A percentile compares a stretch with the other conserved stretches of the same genome.
phyloP scores from a whole-genome alignment of 495 filamentous ascomycete species.

The Neurospora sp. region DNA sequence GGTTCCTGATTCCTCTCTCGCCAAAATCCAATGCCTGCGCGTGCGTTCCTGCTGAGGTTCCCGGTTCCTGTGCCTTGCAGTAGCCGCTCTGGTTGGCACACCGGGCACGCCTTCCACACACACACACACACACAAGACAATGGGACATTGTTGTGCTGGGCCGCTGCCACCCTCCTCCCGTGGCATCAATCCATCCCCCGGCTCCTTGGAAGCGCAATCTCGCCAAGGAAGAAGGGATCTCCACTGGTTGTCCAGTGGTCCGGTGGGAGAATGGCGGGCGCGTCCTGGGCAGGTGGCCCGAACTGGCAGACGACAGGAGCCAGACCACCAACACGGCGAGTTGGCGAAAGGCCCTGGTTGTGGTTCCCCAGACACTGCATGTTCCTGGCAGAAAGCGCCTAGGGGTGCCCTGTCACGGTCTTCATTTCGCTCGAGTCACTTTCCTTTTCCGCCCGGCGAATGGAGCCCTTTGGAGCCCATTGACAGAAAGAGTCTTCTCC shows the following conservation, averaged over 20 bases:
- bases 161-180: conserved; percentile 6
- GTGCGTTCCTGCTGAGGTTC: background rate
- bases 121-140: background rate
- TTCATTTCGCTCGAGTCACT: background rate
- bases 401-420: background rate
- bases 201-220: conserved; percentile 17
- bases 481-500: background rate
- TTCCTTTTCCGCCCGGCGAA: background rate
- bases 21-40: background rate
- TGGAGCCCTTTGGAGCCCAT: background rate
- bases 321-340: conserved; percentile 1
- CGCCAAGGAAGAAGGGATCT: conserved; percentile 21
- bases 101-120: background rate
- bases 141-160: background rate
- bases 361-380: background rate
- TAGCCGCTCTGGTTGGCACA: background rate
- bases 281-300: conserved; percentile 1
- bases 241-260: conserved; percentile 6
- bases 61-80: background rate
- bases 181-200: background rate
- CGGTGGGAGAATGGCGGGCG: background rate
- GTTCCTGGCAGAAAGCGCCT: background rate
- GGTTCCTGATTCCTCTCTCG: background rate
- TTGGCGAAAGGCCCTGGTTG: conserved; percentile 3
- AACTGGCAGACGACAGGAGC: background rate